Evolutionary conservation across 352 stramenopile genomes (phyloP), one percentile per base, ranked within the genome.

Genomic region (Pythium guiyangense): DNA sequence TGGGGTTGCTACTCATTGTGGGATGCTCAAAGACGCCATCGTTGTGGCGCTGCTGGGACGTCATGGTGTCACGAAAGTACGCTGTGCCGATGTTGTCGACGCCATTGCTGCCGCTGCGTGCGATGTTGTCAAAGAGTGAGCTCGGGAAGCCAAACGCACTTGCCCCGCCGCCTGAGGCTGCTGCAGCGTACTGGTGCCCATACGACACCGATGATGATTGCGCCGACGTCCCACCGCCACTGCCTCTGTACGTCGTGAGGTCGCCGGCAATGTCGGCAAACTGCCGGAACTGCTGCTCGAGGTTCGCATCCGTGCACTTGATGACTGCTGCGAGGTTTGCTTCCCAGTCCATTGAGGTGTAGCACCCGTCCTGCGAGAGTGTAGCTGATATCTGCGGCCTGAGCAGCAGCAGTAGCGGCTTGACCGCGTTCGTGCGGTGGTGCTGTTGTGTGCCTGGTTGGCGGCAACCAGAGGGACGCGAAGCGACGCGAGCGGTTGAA

Each of bases 311-410:
- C 49, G 80, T 90, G 73, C 83, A 86, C 61, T 87, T 86, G 73
- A 94, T 91, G 59, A 90, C 77, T 35, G 82, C 70, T 1, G 80
- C 79, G 57, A 94, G 75, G 68, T 90, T 91, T 42, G 73, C 66
- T 15, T 67, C 63, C 60, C 60, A 66, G 49, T 66, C 53, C 60
- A 66, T 66, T 26, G 15, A 27, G 6, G n/a, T 20, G 12, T 34
- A 34, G 29, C 29, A 9, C 29, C 22, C 29, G 29, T 34, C 29
- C 29, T 34, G 29, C 5, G 29, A 9, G 9, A 9, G 29, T 34
- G 29, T 9, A 10, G 29, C 29, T 9, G 9, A 34, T 9, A 9
- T 9, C 22, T 22, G 22, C 22, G 22, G 29, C 9, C 29, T 43
- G 15, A 26, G 39, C 27, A n/a, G 52, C 42, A 22, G 12, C 12